Base-by-base conservation (phyloP, 116 monocot species). In the Cymodocea nodosa region DNA sequence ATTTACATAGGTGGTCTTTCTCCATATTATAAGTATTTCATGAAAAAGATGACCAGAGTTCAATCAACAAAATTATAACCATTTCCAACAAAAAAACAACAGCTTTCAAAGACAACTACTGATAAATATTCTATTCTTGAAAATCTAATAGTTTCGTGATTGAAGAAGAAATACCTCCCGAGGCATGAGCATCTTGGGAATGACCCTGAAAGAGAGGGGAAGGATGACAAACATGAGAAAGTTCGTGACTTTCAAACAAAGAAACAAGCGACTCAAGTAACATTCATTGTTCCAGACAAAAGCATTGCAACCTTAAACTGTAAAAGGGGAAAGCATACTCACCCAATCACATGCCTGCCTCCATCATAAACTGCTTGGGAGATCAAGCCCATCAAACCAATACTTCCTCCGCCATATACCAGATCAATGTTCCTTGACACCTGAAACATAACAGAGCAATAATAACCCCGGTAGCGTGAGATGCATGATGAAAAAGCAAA, bases 391-490 rank as follows among this genome's bases (percentile, higher is more conserved):
- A 83, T 83, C 51, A 83, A 62, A 5, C 79, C 83, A 50, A 76
- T 69, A 70, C 79, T 83, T 52, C 83, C 83, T 36, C 84, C 87
- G 22, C 87, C 87, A 63, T 88, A 88, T 25, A 88, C 88, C 61
- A 88, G 70, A 77, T 88, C 88, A 72, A 88, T 82, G 68, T 76
- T 84, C 63, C 84, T 87, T 50, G 83, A 70, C 9, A 87, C 87
- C 87, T 87, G 54, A 23, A 51, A 73, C 23, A 22, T 12, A 40
- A 39, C 64, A 64, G 37, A 36, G 35, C 37, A 6, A n/a, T 37
- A 58, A 24, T 2, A 10, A 23, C 14, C 23, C 25, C 23, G 22
- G 25, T 58, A 4, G 58, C 8, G 44, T 10, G 58, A 58, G 13
- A 58, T 4, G 24, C 58, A 58, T 44, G 44, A 44, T 44, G 44